Evolutionary conservation across 495 filamentous ascomycete genomes (phyloP), one percentile per base, ranked within the genome.

Genomic region (Neurospora sp.): DNA sequence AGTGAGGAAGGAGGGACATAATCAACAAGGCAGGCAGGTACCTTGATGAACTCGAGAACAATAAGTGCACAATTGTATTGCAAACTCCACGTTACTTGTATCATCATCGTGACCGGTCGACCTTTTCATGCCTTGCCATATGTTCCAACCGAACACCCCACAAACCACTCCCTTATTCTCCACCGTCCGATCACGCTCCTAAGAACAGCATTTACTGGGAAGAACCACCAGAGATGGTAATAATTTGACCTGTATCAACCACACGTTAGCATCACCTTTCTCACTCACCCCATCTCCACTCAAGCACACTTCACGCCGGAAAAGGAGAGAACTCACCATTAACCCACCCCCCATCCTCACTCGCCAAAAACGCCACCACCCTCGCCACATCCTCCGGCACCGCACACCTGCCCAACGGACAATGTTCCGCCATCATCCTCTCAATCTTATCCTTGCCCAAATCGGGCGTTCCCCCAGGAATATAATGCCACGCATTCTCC

Each of bases 401-500:
- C 71, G 85, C 87, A 70, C 79, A 81, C 10, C 79, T 73, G 10
- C 79, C 79, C 10, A 81, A 72, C 3, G 79, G 79, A 75, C 79
- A 81, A 72, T 80, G 71, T 59, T 72, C 83, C 72, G 72, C 78
- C 84, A 75, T 80, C 76, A 78, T 73, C 68, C 66, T 68, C 77
- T 82, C 81, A 41, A 82, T 81, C 77, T 80, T 78, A 5, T 74
- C 77, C 20, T 72, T 77, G 0, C 77, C 77, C 37, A 69, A 69
- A 10, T 79, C 77, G 27, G 79, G 78, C 0, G 71, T 70, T 12
- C 76, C 79, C 69, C 84, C 86, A 8, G 88, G 88, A 39, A 86
- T 84, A 75, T 93, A 92, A 72, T 90, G 86, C 87, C 88, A 89
- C 8, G 88, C 85, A 76, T 90, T 89, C 74, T 88, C 84, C 40